A percentile compares a stretch with the other conserved stretches of the same genome.
Evolutionary conservation across 208 protist genomes (phyloP).

Genomic region (Leishmania lainsoni): DNA sequence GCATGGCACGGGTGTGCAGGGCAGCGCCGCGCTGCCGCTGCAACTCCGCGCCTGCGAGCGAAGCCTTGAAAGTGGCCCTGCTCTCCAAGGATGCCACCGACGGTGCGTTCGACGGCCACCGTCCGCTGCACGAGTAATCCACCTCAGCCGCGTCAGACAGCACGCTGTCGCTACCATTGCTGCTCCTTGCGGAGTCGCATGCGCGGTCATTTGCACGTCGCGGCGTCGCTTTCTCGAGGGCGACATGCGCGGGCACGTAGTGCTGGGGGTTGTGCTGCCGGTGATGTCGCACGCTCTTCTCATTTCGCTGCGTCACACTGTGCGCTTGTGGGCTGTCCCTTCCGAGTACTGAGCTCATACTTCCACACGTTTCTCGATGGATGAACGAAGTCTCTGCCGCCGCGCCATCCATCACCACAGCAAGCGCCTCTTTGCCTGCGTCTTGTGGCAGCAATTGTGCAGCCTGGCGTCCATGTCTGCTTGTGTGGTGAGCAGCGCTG

Average conservation of each 20-base stretch:
- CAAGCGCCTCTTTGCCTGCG: neutral
- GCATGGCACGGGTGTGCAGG: constrained; percentile 12
- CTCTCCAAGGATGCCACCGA: neutral
- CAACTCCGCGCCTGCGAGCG: neutral
- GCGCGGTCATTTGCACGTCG: neutral
- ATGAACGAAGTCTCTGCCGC: neutral
- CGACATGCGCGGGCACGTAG: neutral
- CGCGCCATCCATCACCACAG: neutral
- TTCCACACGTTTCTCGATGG: neutral
- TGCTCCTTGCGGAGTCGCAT: neutral
- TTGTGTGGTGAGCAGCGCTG: neutral
- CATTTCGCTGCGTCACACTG: no score
- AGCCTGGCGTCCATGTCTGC: neutral
- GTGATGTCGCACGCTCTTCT: no score
- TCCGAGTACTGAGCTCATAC: neutral
- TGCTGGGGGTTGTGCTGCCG: neutral
- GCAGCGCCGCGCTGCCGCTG: neutral
- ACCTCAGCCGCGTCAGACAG: neutral
- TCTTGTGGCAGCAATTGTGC: neutral
- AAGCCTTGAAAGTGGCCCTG: neutral
- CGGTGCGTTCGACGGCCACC: neutral
- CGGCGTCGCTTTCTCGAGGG: neutral
- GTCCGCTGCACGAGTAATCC: neutral
- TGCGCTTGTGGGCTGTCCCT: neutral
- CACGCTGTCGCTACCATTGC: neutral